Base-by-base conservation (phyloP, 345 rosid genomes). In the Moricandia arvensis region DNA sequence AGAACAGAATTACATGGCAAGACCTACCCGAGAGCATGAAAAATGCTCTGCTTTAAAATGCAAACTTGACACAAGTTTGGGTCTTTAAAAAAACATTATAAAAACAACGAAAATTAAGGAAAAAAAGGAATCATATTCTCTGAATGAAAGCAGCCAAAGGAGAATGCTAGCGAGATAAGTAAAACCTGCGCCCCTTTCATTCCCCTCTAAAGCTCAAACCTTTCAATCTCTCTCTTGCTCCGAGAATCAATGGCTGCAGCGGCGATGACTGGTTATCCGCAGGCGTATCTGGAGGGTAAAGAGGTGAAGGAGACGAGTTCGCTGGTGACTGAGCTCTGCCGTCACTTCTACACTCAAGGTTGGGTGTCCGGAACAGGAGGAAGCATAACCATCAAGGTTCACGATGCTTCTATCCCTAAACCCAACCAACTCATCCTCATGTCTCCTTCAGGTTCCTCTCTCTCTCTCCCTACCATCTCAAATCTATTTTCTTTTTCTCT, bases 291-390 rank as follows among this genome's bases (percentile, higher is more conserved):
- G 51, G 92, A 87, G 66, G 69, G 92, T 79, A 82, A 81, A 34
- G 78, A 79, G 2, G 87, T 89, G 85, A 82, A 83, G 83, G 97
- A 91, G 30, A 78, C 95, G 11, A 81, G 85, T 70, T 78, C 82
- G 57, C 41, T 91, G 76, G 63, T 91, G 30, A 80, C 95, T 64
- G 92, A 94, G 78, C 93, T 91, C 12, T 89, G 98, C 78, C 90
- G 91, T 61, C 97, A 90, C 9, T 94, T 94, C 79, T 94, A 91
- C 74, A 80, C 72, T 41, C 92, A 88, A 66, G 97, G 97, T n/a
- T 91, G 98, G 98, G 95, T 94, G 0, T 89, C 90, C 10, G 98
- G 97, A 24, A 91, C 97, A 7, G 97, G 98, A 4, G 97, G 98
- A 27, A 94, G 98, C 81, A 90, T 91, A 82, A 88, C 98, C 30